phyloP scores from a whole-genome alignment of 129 eudicot species.

The Pseudognaphalium luteoalbum region DNA sequence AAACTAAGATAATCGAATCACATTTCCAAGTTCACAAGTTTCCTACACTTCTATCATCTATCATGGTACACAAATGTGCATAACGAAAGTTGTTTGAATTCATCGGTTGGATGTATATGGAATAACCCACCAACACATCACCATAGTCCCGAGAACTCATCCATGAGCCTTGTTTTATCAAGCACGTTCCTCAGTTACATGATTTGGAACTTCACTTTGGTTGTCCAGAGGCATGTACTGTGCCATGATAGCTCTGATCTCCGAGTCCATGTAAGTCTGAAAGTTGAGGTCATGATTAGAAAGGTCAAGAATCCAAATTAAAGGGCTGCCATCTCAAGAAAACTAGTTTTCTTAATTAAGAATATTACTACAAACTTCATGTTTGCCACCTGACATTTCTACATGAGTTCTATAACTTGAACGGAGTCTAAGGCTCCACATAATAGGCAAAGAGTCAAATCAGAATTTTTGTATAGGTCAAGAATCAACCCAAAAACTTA shows the following conservation, averaged over 20 bases:
- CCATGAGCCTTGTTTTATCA: conserved; percentile 33
- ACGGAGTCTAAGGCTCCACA: too few species aligned
- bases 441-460: too few species aligned
- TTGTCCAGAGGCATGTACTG: conserved; percentile 93
- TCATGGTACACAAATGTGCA: conserved; percentile 39
- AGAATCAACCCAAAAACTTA: too few species aligned
- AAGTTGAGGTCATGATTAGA: conserved; percentile 7
- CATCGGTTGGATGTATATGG: conserved; percentile 41
- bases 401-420: too few species aligned
- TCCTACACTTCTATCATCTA: conserved; percentile 29
- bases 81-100: conserved; percentile 32
- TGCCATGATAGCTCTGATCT: conserved; percentile 94
- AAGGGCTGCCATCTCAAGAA: neutral
- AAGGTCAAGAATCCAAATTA: neutral
- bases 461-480: too few species aligned
- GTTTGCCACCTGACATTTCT: too few species aligned
- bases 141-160: conserved; percentile 30
- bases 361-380: neutral
- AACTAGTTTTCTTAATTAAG: neutral
- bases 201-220: conserved; percentile 81
- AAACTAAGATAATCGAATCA: conserved; percentile 19
- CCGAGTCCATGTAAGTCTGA: conserved; percentile 96
- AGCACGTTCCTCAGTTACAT: conserved; percentile 57
- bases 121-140: conserved; percentile 29
- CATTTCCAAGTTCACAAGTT: conserved; percentile 28